Evolutionary conservation across 2,329 filamentous ascomycete species (phyloP).

Genomic region (Aureobasidium musti): DNA sequence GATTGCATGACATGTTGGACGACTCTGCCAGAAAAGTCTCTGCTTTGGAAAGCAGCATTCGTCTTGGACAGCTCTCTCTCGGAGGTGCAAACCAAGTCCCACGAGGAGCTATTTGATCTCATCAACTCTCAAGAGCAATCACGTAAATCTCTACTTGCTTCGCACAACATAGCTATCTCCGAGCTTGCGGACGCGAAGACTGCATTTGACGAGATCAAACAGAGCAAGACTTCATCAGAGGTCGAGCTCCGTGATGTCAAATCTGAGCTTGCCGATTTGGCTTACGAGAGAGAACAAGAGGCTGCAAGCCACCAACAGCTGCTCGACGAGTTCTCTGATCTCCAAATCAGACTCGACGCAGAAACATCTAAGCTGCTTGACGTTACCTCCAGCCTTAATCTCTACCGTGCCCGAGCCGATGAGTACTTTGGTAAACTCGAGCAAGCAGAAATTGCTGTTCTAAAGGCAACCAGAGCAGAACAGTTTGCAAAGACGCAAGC

Average conservation of each 20-base stretch:
- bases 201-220: conserved; percentile 83
- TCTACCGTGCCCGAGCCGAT: conserved; percentile 91
- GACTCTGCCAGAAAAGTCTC: conserved; percentile 93
- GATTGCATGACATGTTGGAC: conserved; percentile 90
- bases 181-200: conserved; percentile 85
- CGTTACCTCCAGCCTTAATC: conserved; percentile 75
- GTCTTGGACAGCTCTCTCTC: conserved; percentile 86
- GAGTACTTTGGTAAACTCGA: conserved; percentile 98
- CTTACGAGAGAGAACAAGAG: conserved; percentile 79
- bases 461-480: conserved; percentile 88
- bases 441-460: conserved; percentile 91
- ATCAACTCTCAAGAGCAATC: conserved; percentile 93
- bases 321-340: conserved; percentile 86
- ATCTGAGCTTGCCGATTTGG: conserved; percentile 81
- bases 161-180: conserved; percentile 80
- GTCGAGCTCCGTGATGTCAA: conserved; percentile 82
- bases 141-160: conserved; percentile 74
- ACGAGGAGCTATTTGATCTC: conserved; percentile 90
- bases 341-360: conserved; percentile 89
- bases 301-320: conserved; percentile 83
- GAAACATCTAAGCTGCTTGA: conserved; percentile 85
- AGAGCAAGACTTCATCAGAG: conserved; percentile 75
- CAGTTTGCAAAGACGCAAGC: conserved; percentile 91
- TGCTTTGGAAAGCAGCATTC: conserved; percentile 80
- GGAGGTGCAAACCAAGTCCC: conserved; percentile 88